These are phyloP conservation scores for Exutisphaerella laricina DNA, from an alignment of 2,329 filamentous ascomycete genomes.

Conservation along the genomic window DNA sequence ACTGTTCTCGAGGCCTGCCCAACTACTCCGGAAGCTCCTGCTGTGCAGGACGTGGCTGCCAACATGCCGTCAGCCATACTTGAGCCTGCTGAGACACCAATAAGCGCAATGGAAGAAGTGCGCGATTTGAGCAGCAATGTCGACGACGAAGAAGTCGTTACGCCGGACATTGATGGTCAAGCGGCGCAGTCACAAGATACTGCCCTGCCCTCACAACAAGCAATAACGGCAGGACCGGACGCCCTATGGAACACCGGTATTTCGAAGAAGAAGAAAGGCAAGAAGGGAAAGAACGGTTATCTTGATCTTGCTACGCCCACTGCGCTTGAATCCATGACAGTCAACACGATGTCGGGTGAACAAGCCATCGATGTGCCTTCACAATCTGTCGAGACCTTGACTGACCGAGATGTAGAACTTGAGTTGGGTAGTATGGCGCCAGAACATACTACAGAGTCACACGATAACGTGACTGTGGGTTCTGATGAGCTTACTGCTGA, in stretches of 20 bases:
- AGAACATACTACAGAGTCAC: too few relatives aligned
- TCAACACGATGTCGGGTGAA: background rate
- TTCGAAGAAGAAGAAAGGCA: slow-evolving; percentile 30
- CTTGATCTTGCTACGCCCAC: background rate
- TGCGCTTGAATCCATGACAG: background rate
- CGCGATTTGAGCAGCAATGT: too few relatives aligned
- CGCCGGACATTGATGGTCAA: too few relatives aligned
- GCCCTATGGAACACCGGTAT: slow-evolving; percentile 11
- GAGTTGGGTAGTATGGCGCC: too few relatives aligned
- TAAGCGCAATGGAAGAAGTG: too few relatives aligned
- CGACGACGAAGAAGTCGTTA: too few relatives aligned
- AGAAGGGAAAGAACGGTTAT: slow-evolving; percentile 13
- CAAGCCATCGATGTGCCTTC: background rate
- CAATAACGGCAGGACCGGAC: background rate
- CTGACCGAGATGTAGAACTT: background rate
- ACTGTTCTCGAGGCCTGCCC: background rate
- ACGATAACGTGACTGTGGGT: too few relatives aligned
- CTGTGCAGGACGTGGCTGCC: background rate
- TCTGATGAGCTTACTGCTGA: too few relatives aligned
- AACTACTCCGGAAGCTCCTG: background rate
- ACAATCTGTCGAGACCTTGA: background rate
- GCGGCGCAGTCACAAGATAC: too few relatives aligned
- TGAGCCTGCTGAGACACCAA: background rate
- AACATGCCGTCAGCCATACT: background rate
- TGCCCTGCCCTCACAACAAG: too few relatives aligned